Conservation (phyloP, 1,284 basidiomycete genomes). For the Entoloma clypeatum region DNA sequence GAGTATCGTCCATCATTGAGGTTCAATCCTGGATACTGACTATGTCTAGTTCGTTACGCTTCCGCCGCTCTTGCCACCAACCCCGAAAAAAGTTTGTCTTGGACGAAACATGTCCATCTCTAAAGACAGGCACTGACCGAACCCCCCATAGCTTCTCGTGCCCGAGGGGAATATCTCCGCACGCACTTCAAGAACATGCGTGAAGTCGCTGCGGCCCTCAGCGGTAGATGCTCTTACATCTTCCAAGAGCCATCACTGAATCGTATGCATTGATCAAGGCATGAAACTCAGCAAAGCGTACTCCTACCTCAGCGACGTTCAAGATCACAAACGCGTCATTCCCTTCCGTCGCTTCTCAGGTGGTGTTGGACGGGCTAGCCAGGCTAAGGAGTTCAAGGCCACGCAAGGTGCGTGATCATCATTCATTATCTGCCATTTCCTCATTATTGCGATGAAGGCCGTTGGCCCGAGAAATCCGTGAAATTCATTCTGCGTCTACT, state of each 20-base stretch:
- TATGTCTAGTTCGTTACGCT: slow-evolving; percentile 80
- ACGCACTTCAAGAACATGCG: slow-evolving; percentile 99
- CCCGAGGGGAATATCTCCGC: slow-evolving; percentile 95
- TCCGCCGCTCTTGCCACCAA: slow-evolving; percentile 80
- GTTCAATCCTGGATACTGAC: slow-evolving; percentile 17
- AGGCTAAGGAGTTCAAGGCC: slow-evolving; percentile 97
- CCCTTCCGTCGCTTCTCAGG: slow-evolving; percentile 98
- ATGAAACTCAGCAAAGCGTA: slow-evolving; percentile 96
- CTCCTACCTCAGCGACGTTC: slow-evolving; percentile 90
- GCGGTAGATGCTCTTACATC: slow-evolving; percentile 46
- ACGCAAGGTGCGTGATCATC: slow-evolving; percentile 76
- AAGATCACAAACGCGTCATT: slow-evolving; percentile 96
- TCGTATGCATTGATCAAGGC: slow-evolving; percentile 45
- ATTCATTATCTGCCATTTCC: slow-evolving; percentile 7
- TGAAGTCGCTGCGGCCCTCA: slow-evolving; percentile 86
- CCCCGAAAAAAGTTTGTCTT: slow-evolving; percentile 85
- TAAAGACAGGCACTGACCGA: slow-evolving; percentile 15
- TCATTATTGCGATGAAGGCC: slow-evolving; percentile 58
- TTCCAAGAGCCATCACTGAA: neutral
- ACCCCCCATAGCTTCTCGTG: slow-evolving; percentile 72
- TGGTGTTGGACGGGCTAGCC: slow-evolving; percentile 94
- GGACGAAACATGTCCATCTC: slow-evolving; percentile 14
- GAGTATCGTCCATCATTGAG: slow-evolving; percentile 34
- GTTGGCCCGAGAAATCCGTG: slow-evolving; percentile 99
- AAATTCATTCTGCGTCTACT: slow-evolving; percentile 92